Base-by-base conservation (phyloP, 805 yeast genomes). In the Candida ipomoeae region DNA sequence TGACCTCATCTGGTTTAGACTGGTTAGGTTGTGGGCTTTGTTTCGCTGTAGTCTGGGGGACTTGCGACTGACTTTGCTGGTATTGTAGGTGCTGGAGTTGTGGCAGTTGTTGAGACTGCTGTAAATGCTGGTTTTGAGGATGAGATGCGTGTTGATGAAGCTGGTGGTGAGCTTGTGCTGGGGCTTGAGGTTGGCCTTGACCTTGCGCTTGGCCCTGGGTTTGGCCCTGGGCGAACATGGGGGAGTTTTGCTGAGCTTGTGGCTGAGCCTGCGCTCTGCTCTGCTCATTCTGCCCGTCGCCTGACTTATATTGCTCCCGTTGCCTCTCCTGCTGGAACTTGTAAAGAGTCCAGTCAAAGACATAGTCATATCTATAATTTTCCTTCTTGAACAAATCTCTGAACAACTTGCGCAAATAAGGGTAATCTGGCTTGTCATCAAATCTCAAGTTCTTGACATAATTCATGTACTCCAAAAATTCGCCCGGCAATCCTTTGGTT, bases 401-500 rank as follows among this genome's bases (percentile, higher is more conserved):
- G 71, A 92, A 87, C 51, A 92, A 76, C 66, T 89, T 85, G 63
- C 97, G 86, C 68, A 92, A 78, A 66, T 85, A 92, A 42, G 83
- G 79, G 68, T 94, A 92, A 70, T 92, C 98, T 10, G 99, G 99
- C 67, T 89, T 89, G 68, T 94, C 98, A 63, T 92, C 98, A 63
- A 94, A 92, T 56, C 96, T 80, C 62, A 92, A 80, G 52, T 94
- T 86, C 61, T 94, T 87, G 52, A 94, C 87, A 67, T 94, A 94
- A 61, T 84, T 82, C 78, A 92, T 78, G 68, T 91, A 92, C 61
- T 87, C 84, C 56, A 86, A 83, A 67, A 92, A 92, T 71, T 92
- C 97, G 46, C 79, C 77, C 18, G 99, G 99, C 59, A 94, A 79
- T 6, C 98, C 98, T 62, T 57, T 55, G 35, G 62, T 57, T 51